A percentile compares a stretch with the other conserved stretches of the same genome.
Conservation (phyloP, 768 basidiomycete species). For the Basidioascus undulatus region DNA sequence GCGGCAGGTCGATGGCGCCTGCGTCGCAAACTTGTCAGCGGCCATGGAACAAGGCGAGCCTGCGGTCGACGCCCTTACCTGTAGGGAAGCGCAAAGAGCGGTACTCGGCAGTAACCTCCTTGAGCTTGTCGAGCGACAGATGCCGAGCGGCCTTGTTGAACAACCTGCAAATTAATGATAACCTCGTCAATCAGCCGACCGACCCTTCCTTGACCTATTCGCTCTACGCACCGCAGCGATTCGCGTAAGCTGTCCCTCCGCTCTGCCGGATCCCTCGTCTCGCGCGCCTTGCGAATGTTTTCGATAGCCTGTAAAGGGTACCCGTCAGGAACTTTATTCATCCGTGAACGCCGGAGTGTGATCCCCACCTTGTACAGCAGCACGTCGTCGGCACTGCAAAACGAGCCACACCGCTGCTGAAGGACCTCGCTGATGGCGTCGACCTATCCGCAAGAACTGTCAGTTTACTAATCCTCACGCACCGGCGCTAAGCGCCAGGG, state of each 20-base stretch:
- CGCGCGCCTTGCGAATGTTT: conserved; percentile 69
- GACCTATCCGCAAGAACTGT: conserved; percentile 30
- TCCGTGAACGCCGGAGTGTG: neutral
- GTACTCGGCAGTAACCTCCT: conserved; percentile 74
- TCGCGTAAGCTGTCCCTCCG: conserved; percentile 58
- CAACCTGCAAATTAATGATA: conserved; percentile 30
- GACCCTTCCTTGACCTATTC: neutral
- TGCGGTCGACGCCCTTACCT: conserved; percentile 25
- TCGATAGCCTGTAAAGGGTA: conserved; percentile 50
- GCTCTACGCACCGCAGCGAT: conserved; percentile 42
- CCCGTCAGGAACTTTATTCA: neutral
- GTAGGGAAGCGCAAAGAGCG: conserved; percentile 58
- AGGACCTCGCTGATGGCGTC: conserved; percentile 89
- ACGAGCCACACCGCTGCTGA: conserved; percentile 83
- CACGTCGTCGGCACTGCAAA: conserved; percentile 95
- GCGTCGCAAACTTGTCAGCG: neutral
- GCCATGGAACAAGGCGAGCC: too few relatives aligned
- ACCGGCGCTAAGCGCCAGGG: too few relatives aligned
- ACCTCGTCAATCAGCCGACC: conserved; percentile 1
- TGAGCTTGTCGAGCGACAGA: conserved; percentile 56
- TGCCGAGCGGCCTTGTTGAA: conserved; percentile 73
- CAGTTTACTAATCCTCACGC: too few relatives aligned
- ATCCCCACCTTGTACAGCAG: conserved; percentile 72
- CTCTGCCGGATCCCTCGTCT: conserved; percentile 47
- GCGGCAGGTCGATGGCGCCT: conserved; percentile 68